phyloP scores from a whole-genome alignment of 2,329 filamentous ascomycete species.

The Lachnellula cervina region DNA sequence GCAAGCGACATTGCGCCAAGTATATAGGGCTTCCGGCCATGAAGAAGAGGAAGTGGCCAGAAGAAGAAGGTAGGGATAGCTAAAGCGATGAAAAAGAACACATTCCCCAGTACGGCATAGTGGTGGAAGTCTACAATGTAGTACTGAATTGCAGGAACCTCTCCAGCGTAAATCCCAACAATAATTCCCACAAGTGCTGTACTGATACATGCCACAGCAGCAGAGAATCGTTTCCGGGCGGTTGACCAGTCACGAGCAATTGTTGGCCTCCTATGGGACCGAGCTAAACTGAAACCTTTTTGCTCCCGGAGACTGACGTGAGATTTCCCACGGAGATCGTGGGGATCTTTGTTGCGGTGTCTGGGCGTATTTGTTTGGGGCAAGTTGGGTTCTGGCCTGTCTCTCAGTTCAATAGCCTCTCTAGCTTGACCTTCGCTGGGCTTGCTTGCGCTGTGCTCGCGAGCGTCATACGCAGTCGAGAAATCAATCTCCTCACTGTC shows the following conservation, averaged over 20 bases:
- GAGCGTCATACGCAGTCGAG: slow-evolving; percentile 19
- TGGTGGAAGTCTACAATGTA: slow-evolving; percentile 66
- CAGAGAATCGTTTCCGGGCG: slow-evolving; percentile 62
- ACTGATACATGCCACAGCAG: slow-evolving; percentile 65
- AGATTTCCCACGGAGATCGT: slow-evolving; percentile 44
- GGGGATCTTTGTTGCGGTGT: slow-evolving; percentile 14
- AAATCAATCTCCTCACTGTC: slow-evolving; percentile 25
- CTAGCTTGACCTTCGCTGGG: background rate
- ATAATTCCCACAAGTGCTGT: slow-evolving; percentile 67
- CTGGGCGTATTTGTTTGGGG: slow-evolving; percentile 14
- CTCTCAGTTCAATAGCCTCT: background rate
- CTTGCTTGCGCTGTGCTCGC: slow-evolving; percentile 14
- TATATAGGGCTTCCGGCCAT: slow-evolving; percentile 75
- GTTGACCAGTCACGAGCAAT: slow-evolving; percentile 70
- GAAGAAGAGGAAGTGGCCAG: slow-evolving; percentile 70
- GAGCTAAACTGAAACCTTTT: slow-evolving; percentile 47
- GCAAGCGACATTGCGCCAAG: slow-evolving; percentile 62
- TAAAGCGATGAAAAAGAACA: slow-evolving; percentile 65
- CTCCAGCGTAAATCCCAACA: slow-evolving; percentile 70
- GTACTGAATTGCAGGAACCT: slow-evolving; percentile 76
- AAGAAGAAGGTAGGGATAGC: slow-evolving; percentile 64
- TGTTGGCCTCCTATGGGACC: slow-evolving; percentile 54
- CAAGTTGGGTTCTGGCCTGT: slow-evolving; percentile 13
- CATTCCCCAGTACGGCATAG: slow-evolving; percentile 66
- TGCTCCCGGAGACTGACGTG: slow-evolving; percentile 50